These are phyloP conservation scores for Porphyrellus cyaneotinctus DNA, from an alignment of 768 basidiomycete species.

Conservation along the genomic window DNA sequence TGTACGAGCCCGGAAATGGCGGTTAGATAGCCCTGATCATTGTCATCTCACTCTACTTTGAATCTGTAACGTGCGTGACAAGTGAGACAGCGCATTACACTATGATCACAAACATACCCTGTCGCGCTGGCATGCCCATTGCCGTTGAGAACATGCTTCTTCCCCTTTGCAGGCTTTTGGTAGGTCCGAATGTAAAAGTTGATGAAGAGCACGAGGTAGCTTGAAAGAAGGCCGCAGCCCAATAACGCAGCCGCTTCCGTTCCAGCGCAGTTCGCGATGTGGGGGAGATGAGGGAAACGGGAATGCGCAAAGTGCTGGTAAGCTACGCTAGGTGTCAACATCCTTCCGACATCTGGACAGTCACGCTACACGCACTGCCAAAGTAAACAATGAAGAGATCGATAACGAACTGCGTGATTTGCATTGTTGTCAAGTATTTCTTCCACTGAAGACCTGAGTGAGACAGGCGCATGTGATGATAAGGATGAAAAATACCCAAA, in stretches of 20 bases:
- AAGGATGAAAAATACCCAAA: conserved; percentile 73
- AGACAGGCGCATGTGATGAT: background rate
- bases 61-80: conserved; percentile 20
- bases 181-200: conserved; percentile 89
- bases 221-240: conserved; percentile 84
- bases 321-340: conserved; percentile 34
- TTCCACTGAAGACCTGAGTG: conserved; percentile 70
- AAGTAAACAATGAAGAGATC: conserved; percentile 92
- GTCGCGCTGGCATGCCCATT: conserved; percentile 43
- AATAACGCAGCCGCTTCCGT: conserved; percentile 84
- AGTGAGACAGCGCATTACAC: background rate
- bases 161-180: conserved; percentile 53
- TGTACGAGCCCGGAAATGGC: background rate
- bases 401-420: conserved; percentile 93
- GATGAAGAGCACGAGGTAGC: conserved; percentile 93
- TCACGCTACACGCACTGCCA: conserved; percentile 63
- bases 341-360: background rate
- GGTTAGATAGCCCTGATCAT: background rate
- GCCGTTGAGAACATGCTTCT: conserved; percentile 33
- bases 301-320: conserved; percentile 77
- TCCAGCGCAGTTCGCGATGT: conserved; percentile 80
- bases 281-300: conserved; percentile 64
- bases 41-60: conserved; percentile 32
- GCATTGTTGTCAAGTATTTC: conserved; percentile 94
- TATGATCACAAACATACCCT: conserved; percentile 22